phyloP scores from a whole-genome alignment of 140 eudicot genomes.

The Erigeron philadelphicus region DNA sequence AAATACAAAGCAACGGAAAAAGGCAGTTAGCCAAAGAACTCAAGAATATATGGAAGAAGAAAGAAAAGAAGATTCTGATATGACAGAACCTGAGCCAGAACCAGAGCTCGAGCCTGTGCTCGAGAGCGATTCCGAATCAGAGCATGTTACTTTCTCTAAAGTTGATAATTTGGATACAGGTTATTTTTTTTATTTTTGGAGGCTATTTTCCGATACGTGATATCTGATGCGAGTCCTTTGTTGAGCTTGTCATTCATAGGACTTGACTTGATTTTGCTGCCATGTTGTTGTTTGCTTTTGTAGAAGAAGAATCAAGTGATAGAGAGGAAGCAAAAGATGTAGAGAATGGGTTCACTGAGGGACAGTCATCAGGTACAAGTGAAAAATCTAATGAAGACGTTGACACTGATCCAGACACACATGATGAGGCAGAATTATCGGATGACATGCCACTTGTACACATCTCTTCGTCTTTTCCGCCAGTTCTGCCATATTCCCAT shows the following conservation, averaged over 20 bases:
- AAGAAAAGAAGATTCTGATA: conserved; percentile 34
- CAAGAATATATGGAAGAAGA: conserved; percentile 31
- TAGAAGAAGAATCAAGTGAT: conserved; percentile 34
- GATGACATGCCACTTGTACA: too few relatives aligned
- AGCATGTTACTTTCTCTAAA: conserved; percentile 34
- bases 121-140: neutral
- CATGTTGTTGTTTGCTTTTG: neutral
- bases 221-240: neutral
- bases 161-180: conserved; percentile 54
- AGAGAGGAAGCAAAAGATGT: conserved; percentile 29
- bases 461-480: too few relatives aligned
- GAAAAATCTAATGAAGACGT: too few relatives aligned
- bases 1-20: conserved; percentile 35
- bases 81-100: conserved; percentile 25
- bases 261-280: neutral
- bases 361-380: too few relatives aligned
- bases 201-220: neutral
- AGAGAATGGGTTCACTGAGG: conserved; percentile 30
- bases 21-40: conserved; percentile 14
- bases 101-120: conserved; percentile 19
- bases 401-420: too few relatives aligned
- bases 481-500: too few relatives aligned
- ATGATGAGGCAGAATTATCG: too few relatives aligned
- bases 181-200: conserved; percentile 15
- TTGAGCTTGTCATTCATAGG: neutral